Conservation (phyloP, 208 protist species). For the Endotrypanum monterogeii region DNA sequence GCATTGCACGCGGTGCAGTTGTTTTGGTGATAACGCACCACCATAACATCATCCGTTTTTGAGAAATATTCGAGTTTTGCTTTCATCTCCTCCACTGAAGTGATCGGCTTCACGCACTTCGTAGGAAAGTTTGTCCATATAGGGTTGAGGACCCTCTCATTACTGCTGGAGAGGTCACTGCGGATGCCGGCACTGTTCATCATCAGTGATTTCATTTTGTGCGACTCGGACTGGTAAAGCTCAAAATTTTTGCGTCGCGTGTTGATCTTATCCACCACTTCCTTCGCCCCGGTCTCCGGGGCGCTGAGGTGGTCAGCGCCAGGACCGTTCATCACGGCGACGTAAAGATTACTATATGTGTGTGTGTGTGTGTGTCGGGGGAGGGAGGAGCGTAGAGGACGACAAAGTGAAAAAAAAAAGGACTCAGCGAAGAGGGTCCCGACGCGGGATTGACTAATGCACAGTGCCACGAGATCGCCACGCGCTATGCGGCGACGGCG, state of each 20-base stretch:
- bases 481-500: not conserved
- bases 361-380: not conserved
- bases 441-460: not conserved
- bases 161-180: constrained; percentile 50
- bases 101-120: constrained; percentile 63
- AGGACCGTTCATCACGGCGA: constrained; percentile 19
- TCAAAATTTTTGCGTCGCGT: constrained; percentile 57
- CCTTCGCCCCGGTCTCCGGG: constrained; percentile 30
- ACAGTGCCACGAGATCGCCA: not conserved
- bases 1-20: constrained; percentile 88
- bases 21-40: constrained; percentile 82
- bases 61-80: constrained; percentile 82
- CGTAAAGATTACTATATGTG: not conserved
- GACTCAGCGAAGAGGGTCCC: not conserved
- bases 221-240: constrained; percentile 78
- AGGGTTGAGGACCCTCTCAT: constrained; percentile 61
- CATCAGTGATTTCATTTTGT: constrained; percentile 84
- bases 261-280: constrained; percentile 48
- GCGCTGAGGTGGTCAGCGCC: constrained; percentile 30
- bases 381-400: not conserved
- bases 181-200: constrained; percentile 78
- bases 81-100: constrained; percentile 67
- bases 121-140: constrained; percentile 76
- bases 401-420: not conserved
- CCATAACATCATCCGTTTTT: constrained; percentile 75